phyloP scores from a whole-genome alignment of 1,284 basidiomycete genomes.

The Schizophyllum amplum region DNA sequence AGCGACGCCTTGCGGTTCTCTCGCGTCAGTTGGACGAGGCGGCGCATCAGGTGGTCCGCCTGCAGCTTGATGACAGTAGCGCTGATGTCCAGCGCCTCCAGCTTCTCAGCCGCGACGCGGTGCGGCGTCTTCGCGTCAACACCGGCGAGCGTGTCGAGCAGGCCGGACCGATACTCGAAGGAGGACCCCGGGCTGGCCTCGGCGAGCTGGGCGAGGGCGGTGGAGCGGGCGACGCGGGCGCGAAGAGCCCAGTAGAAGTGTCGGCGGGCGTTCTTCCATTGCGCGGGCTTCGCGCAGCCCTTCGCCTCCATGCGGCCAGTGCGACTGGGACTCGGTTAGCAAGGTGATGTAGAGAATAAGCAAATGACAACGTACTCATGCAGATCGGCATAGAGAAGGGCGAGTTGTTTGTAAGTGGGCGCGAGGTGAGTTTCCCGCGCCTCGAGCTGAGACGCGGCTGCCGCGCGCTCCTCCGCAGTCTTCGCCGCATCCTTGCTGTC shows the following conservation, averaged over 20 bases:
- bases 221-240: constrained; percentile 62
- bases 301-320: constrained; percentile 98
- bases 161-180: constrained; percentile 47
- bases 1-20: constrained; percentile 66
- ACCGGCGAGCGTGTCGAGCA: constrained; percentile 52
- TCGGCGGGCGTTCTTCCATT: constrained; percentile 86
- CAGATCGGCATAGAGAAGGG: constrained; percentile 92
- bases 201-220: constrained; percentile 48
- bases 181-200: constrained; percentile 57
- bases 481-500: constrained; percentile 70
- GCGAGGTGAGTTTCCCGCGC: constrained; percentile 78
- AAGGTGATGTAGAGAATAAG: neutral
- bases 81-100: constrained; percentile 63
- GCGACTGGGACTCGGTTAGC: constrained; percentile 47
- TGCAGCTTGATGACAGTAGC: constrained; percentile 53
- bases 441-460: constrained; percentile 61
- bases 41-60: constrained; percentile 54
- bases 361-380: constrained; percentile 67
- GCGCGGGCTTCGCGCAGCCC: constrained; percentile 77
- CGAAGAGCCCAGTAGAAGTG: constrained; percentile 96
- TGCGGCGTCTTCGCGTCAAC: constrained; percentile 44
- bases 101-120: constrained; percentile 46
- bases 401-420: constrained; percentile 92
- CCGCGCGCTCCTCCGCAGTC: constrained; percentile 66
- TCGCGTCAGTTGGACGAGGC: constrained; percentile 53